A percentile compares a stretch with the other conserved stretches of the same genome.
phyloP scores from a whole-genome alignment of 2,329 filamentous ascomycete genomes.

The Ambrosiella xylebori region DNA sequence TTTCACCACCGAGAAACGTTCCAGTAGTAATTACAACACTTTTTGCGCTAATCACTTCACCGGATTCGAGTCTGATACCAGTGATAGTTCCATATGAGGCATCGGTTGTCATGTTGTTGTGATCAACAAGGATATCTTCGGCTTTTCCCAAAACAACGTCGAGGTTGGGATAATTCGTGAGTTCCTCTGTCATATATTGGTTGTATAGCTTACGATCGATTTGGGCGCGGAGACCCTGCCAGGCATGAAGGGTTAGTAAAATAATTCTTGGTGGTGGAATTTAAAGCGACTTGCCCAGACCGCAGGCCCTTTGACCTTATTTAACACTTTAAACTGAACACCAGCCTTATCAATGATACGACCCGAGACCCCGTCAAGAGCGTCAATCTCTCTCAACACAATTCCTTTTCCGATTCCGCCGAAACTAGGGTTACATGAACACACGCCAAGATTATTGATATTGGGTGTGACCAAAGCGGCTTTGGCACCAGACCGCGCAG shows the following conservation, averaged over 20 bases:
- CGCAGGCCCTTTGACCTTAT: conserved; percentile 76
- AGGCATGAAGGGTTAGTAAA: background rate
- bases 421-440: conserved; percentile 93
- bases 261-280: background rate
- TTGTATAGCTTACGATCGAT: conserved; percentile 86
- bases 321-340: conserved; percentile 83
- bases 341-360: conserved; percentile 85
- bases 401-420: conserved; percentile 98
- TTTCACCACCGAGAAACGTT: conserved; percentile 88
- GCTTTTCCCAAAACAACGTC: conserved; percentile 74
- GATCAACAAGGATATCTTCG: conserved; percentile 57
- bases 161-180: conserved; percentile 60
- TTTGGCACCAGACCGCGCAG: conserved; percentile 71
- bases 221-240: conserved; percentile 73
- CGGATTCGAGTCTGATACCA: conserved; percentile 73
- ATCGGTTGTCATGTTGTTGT: conserved; percentile 36
- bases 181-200: conserved; percentile 76
- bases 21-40: conserved; percentile 90
- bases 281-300: conserved; percentile 48
- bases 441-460: conserved; percentile 75
- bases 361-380: conserved; percentile 75
- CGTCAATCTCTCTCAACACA: conserved; percentile 88
- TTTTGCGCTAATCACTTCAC: conserved; percentile 61
- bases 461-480: conserved; percentile 84
- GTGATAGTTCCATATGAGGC: conserved; percentile 39